These are phyloP conservation scores for Mortierella sp. DNA, from an alignment of 371 early-diverging fungal species.

Conservation along the genomic window DNA sequence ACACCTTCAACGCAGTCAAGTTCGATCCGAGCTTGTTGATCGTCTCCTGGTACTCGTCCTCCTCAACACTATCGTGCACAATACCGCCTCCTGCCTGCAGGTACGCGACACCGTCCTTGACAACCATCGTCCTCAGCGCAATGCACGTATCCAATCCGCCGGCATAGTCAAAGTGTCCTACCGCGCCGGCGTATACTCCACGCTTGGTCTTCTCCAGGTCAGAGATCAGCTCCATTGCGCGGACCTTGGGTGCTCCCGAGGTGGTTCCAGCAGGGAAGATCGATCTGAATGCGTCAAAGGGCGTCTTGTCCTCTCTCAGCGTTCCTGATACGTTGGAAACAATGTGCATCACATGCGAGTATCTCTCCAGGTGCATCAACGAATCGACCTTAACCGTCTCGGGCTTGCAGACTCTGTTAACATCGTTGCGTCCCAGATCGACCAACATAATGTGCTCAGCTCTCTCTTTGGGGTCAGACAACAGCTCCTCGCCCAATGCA, in stretches of 20 bases:
- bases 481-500: constrained; percentile 85
- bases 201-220: constrained; percentile 93
- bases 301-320: constrained; percentile 89
- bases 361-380: constrained; percentile 96
- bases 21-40: constrained; percentile 95
- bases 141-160: constrained; percentile 97
- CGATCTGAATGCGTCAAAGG: constrained; percentile 96
- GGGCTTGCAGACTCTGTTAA: constrained; percentile 95
- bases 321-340: constrained; percentile 94
- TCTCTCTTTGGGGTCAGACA: constrained; percentile 93
- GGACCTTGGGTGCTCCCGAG: constrained; percentile 97
- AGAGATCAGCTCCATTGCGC: constrained; percentile 95
- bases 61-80: constrained; percentile 94
- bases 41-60: constrained; percentile 95
- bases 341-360: constrained; percentile 98
- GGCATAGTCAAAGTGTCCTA: constrained; percentile 95
- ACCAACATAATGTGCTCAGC: constrained; percentile 98
- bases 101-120: constrained; percentile 95
- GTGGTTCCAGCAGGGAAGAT: constrained; percentile 99
- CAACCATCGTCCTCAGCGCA: constrained; percentile 97
- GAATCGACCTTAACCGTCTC: constrained; percentile 94
- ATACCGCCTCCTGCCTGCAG: constrained; percentile 97
- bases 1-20: constrained; percentile 86
- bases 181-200: constrained; percentile 96
- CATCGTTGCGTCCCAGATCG: constrained; percentile 98